These are phyloP conservation scores for Leptographium wingfieldii DNA, from an alignment of 2,329 filamentous ascomycete genomes.

Conservation along the genomic window DNA sequence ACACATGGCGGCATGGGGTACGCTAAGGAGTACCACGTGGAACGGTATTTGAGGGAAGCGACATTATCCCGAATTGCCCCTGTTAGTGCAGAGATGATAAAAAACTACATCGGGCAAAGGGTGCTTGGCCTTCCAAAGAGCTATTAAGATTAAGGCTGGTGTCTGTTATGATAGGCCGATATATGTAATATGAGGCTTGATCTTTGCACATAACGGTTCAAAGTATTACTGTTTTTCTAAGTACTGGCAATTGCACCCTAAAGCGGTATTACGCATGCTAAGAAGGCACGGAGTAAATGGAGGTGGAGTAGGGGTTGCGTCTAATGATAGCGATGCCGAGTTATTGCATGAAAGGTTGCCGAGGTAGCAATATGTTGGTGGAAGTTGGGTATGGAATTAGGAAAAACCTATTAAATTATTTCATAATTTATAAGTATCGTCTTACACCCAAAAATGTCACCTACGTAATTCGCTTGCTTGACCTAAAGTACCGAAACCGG, in stretches of 20 bases:
- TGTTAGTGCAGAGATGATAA: constrained; percentile 59
- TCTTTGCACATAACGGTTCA: too few relatives aligned
- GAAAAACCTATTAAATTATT: background rate
- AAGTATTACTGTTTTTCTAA: too few relatives aligned
- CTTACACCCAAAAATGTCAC: background rate
- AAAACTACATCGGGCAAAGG: constrained; percentile 60
- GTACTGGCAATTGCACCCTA: background rate
- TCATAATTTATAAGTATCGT: background rate
- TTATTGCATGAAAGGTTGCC: background rate
- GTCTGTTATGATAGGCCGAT: background rate
- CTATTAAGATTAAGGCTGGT: constrained; percentile 30
- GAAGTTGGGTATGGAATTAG: background rate
- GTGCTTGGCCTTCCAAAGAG: constrained; percentile 54
- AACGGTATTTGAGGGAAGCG: constrained; percentile 50
- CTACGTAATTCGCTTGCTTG: background rate
- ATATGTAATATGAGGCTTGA: background rate
- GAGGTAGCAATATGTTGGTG: background rate
- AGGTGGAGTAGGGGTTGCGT: background rate
- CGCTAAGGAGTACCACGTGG: constrained; percentile 51
- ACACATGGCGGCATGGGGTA: constrained; percentile 53
- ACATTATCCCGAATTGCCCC: constrained; percentile 52
- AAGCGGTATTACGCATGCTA: background rate
- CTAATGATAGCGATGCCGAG: background rate
- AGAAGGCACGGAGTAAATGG: background rate
- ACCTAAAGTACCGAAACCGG: background rate